Percentiles rank a stretch among this genome's conserved stretches.
phyloP scores from a whole-genome alignment of 805 yeast genomes.

The Grigorovia humatica region DNA sequence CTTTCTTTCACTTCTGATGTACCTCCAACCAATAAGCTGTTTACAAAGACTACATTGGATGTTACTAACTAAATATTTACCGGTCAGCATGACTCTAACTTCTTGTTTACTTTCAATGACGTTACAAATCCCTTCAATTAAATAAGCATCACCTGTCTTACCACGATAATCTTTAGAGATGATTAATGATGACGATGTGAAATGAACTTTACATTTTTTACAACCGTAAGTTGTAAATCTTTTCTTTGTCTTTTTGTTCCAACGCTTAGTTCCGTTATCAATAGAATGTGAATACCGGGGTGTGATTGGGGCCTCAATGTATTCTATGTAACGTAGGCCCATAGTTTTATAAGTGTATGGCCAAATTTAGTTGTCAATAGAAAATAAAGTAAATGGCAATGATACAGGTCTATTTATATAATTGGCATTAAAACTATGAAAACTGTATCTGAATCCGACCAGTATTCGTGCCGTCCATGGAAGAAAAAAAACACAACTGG shows the following conservation, averaged over 20 bases:
- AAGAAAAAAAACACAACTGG: too few species aligned
- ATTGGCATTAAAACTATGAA: too few species aligned
- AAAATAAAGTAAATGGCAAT: not conserved
- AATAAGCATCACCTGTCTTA: slow-evolving; percentile 45
- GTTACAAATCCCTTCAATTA: slow-evolving; percentile 42
- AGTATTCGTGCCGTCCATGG: too few species aligned
- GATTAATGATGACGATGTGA: slow-evolving; percentile 23
- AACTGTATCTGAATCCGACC: too few species aligned
- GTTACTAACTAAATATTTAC: slow-evolving; percentile 46
- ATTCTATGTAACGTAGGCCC: not conserved
- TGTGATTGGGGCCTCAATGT: not conserved
- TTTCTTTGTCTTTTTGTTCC: not conserved
- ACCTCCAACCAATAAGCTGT: slow-evolving; percentile 52
- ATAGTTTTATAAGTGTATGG: not conserved
- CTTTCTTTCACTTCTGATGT: slow-evolving; percentile 36
- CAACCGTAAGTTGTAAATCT: slow-evolving; percentile 26
- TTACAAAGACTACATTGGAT: slow-evolving; percentile 47
- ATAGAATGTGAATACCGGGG: not conserved
- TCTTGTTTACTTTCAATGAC: slow-evolving; percentile 30
- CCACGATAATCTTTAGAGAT: slow-evolving; percentile 42
- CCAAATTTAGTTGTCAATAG: too few species aligned
- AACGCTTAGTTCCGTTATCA: not conserved
- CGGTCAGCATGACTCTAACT: slow-evolving; percentile 47
- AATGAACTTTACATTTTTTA: slow-evolving; percentile 24
- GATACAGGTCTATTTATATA: not conserved